Evolutionary conservation across 2,329 filamentous ascomycete species (phyloP), one percentile per base, ranked within the genome.

Genomic region (Graphilbum ipis-grandicollis): DNA sequence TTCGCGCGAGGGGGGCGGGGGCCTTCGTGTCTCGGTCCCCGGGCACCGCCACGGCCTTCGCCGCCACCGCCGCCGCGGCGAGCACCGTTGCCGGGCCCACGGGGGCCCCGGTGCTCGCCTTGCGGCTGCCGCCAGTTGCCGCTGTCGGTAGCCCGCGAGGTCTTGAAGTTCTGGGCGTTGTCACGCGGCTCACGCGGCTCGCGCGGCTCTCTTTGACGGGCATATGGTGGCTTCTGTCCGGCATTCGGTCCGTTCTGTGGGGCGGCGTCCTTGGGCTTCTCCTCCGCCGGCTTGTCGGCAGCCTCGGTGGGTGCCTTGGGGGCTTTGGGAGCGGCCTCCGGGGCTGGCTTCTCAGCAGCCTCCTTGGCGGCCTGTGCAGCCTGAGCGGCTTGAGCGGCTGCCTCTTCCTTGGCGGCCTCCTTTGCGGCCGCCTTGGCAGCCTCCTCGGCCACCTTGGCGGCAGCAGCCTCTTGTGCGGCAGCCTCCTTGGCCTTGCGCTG

Each of bases 401-500:
- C 38, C 23, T 6, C 5, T 23, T 41, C 38, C 21, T 48, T 44
- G 2, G 48, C 47, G 15, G 45, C 52, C 42, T 59, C 54, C n/a
- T n/a, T n/a, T n/a, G n/a, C n/a, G n/a, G n/a, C n/a, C 13, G 47
- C 45, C 17, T 50, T 53, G 31, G 57, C 53, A 6, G 52, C 48
- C 9, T 45, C 36, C 39, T 52, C 51, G 28, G 36, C 39, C 25
- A 41, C 36, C 31, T 42, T 44, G 9, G 47, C 45, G 9, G 47
- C 49, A 10, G 47, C 43, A 15, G 42, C 41, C 21, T 33, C 42
- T 55, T 75, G 74, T 19, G 69, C 58, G n/a, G 65, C 66, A 35
- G 72, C 67, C 47, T 79, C 76, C 53, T 71, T 75, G n/a, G 70
- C 75, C 25, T 72, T 54, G 36, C 70, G 66, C 40, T 65, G 66